These are phyloP conservation scores for Fusarium sterilihyphosum DNA, from an alignment of 2,329 filamentous ascomycete genomes.

Conservation along the genomic window DNA sequence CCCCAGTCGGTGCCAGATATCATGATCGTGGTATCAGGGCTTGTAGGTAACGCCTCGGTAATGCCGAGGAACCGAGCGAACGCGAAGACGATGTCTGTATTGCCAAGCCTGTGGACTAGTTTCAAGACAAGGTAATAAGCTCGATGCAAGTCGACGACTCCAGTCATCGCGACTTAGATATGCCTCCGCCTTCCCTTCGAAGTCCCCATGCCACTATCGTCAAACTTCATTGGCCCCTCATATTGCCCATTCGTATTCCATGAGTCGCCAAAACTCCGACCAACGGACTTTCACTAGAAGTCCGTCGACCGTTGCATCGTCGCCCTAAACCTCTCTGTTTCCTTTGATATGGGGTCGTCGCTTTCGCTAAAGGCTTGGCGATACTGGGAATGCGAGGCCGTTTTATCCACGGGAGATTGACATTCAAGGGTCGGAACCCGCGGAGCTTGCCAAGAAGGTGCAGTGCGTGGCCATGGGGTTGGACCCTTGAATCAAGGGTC, in stretches of 20 bases:
- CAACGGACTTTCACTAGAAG: neutral
- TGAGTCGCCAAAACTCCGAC: neutral
- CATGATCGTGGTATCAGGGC: neutral
- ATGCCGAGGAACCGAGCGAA: neutral
- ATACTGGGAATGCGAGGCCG: neutral
- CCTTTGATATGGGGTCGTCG: neutral
- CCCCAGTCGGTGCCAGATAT: neutral
- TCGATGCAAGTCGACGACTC: neutral
- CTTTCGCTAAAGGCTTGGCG: neutral
- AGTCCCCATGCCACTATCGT: neutral
- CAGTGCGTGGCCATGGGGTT: too few species aligned
- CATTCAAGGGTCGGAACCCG: neutral
- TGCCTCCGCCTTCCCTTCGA: too few species aligned
- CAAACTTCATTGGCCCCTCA: neutral
- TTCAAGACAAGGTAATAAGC: neutral
- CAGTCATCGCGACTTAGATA: neutral
- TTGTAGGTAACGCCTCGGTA: neutral
- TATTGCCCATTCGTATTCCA: neutral
- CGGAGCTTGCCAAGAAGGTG: neutral
- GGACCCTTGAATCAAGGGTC: neutral
- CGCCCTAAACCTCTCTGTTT: neutral
- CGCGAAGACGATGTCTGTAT: neutral
- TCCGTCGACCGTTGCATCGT: neutral
- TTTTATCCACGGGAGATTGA: neutral
- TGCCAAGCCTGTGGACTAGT: fast-evolving